phyloP scores from a whole-genome alignment of 805 yeast species.

The Schizosaccharomyces osmophilus region DNA sequence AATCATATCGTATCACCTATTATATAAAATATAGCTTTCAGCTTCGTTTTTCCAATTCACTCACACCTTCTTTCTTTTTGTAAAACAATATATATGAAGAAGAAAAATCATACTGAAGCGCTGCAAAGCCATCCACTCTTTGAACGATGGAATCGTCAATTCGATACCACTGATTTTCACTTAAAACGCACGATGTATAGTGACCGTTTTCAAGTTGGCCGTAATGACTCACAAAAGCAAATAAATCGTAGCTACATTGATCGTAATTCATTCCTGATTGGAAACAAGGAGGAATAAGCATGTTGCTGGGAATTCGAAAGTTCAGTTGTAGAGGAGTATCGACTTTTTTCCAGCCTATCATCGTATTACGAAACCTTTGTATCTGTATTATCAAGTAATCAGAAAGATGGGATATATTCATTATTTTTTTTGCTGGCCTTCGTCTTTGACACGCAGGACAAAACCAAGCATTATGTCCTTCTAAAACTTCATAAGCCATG shows the following conservation, averaged over 20 bases:
- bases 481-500: slow-evolving; percentile 47
- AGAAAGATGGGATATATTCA: slow-evolving; percentile 58
- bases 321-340: slow-evolving; percentile 1
- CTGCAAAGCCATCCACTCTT: not conserved
- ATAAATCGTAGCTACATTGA: slow-evolving; percentile 34
- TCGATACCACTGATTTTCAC: slow-evolving; percentile 64
- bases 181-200: slow-evolving; percentile 70
- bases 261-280: not conserved
- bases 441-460: slow-evolving; percentile 52
- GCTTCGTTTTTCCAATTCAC: not conserved
- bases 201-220: slow-evolving; percentile 97
- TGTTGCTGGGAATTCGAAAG: not conserved
- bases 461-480: slow-evolving; percentile 59
- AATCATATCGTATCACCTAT: no score
- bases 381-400: slow-evolving; percentile 57
- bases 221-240: slow-evolving; percentile 84
- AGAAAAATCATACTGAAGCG: not conserved
- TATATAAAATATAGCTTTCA: not conserved
- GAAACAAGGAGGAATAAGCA: not conserved
- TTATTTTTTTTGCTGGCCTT: slow-evolving; percentile 39
- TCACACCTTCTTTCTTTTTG: not conserved
- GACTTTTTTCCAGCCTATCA: slow-evolving; percentile 22
- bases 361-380: slow-evolving; percentile 40
- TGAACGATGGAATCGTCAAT: slow-evolving; percentile 28
- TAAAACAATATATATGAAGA: not conserved